Evolutionary conservation across 169 alveolate species (phyloP), one percentile per base, ranked within the genome.

Genomic region (Plasmodium sp.): DNA sequence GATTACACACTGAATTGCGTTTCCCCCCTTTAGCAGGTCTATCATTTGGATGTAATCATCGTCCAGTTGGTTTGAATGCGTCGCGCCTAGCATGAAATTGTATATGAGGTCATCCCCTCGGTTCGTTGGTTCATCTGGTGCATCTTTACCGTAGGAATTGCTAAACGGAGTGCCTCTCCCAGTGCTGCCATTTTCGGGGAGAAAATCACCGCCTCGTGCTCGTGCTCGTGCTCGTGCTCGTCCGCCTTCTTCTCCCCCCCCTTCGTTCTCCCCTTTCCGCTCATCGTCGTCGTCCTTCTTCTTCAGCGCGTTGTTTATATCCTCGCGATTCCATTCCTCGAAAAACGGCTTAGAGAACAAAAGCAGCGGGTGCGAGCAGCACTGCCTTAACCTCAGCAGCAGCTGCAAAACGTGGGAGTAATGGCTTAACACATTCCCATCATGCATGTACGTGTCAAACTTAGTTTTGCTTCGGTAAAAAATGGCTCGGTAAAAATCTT

Each of bases 361-460:
- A 62, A 73, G 93, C 54, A 94, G 81, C 10, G 98, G 98, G 74
- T 97, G 98, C 81, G 97, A 96, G 93, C 98, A 97, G 22, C 96
- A 94, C 84, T 97, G 97, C 43, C 99, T 97, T 62, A 97, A 82
- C 75, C 98, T 96, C 12, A 97, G 71, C 39, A 97, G 86, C 10
- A 96, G 84, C 93, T 95, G 97, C 84, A 97, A 94, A 39, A 97
- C 97, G 73, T 96, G 97, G 92, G 97, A 93, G 77, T 97, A 96
- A 48, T 96, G 95, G 62, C 97, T 80, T 95, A 95, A 79, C 51
- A 95, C 96, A 43, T 92, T 95, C 3, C 97, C 97, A 81, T 96
- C 94, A 79, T 83, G 93, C 71, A 97, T 54, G 54, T 92, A 95
- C 22, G 95, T 94, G 79, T 96, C 96, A 56, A 97, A 96, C 77